These are phyloP conservation scores for Cyberlindnera maclurae DNA, from an alignment of 805 yeast species.

Conservation along the genomic window DNA sequence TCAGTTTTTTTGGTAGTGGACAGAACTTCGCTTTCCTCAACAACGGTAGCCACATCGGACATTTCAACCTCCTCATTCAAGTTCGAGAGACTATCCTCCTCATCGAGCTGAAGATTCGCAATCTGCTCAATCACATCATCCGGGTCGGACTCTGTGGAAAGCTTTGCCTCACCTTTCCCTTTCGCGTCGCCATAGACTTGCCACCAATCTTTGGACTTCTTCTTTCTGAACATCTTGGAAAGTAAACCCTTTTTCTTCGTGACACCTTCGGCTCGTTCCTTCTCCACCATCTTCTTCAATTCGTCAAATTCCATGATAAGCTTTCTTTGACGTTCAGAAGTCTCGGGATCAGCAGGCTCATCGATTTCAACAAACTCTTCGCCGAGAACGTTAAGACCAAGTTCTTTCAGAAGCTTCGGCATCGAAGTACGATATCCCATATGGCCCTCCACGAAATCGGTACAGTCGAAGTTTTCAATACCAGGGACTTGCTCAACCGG, in stretches of 20 bases:
- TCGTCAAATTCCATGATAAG: slow-evolving; percentile 81
- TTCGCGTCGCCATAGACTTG: slow-evolving; percentile 27
- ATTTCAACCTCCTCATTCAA: not conserved
- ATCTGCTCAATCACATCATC: slow-evolving; percentile 1
- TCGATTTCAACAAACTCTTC: slow-evolving; percentile 95
- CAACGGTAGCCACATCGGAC: not conserved
- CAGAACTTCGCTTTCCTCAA: not conserved
- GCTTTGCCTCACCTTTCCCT: slow-evolving; percentile 11
- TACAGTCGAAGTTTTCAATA: slow-evolving; percentile 81
- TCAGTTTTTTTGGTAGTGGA: not conserved
- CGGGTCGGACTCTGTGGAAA: not conserved
- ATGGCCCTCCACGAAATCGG: slow-evolving; percentile 86
- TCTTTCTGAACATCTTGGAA: slow-evolving; percentile 43
- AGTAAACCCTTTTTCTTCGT: slow-evolving; percentile 31
- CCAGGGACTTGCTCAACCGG: slow-evolving; percentile 58
- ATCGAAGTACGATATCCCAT: slow-evolving; percentile 95
- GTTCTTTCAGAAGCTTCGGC: slow-evolving; percentile 64
- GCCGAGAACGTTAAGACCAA: slow-evolving; percentile 76
- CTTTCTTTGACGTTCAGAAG: slow-evolving; percentile 74
- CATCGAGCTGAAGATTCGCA: not conserved
- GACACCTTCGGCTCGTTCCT: slow-evolving; percentile 29
- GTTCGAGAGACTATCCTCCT: not conserved
- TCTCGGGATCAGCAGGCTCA: slow-evolving; percentile 82
- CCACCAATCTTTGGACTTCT: slow-evolving; percentile 50
- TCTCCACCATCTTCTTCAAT: slow-evolving; percentile 58